A percentile compares a stretch with the other conserved stretches of the same genome.
These are phyloP conservation scores for Schizonepeta tenuifolia DNA, from an alignment of 257 asterid genomes.

Conservation along the genomic window DNA sequence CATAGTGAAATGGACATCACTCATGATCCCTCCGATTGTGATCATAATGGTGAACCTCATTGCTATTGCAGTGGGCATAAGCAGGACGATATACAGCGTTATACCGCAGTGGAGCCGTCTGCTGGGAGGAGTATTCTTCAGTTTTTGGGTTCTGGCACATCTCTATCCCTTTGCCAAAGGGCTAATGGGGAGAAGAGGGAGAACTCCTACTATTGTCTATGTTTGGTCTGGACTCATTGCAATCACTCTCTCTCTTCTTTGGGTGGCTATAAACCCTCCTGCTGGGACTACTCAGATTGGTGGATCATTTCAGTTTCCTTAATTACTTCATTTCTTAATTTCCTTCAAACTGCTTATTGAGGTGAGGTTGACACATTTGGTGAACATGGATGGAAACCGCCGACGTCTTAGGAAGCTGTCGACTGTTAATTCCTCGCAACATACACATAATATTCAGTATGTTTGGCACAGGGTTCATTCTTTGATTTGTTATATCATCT, in stretches of 20 bases:
- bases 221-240: constrained; percentile 71
- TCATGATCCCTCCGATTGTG: constrained; percentile 66
- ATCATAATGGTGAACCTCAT: constrained; percentile 59
- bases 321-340: not conserved
- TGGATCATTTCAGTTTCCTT: constrained; percentile 60
- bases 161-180: constrained; percentile 66
- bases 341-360: too few relatives aligned
- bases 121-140: constrained; percentile 61
- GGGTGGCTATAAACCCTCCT: constrained; percentile 65
- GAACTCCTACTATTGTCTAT: constrained; percentile 60
- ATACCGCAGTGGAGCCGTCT: constrained; percentile 71
- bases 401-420: too few relatives aligned
- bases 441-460: not conserved
- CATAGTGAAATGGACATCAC: constrained; percentile 57
- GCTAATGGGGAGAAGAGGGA: constrained; percentile 66
- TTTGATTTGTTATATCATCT: constrained; percentile 19
- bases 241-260: constrained; percentile 56
- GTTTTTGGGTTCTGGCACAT: constrained; percentile 75
- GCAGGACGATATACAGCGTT: constrained; percentile 57
- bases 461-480: constrained; percentile 11
- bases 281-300: constrained; percentile 51
- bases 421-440: not conserved
- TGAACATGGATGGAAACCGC: too few relatives aligned
- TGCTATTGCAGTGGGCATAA: constrained; percentile 55
- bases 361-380: too few relatives aligned